Evolutionary conservation across 371 early-diverging fungal genomes (phyloP).

Genomic region (Syncephalis plumigaleata): DNA sequence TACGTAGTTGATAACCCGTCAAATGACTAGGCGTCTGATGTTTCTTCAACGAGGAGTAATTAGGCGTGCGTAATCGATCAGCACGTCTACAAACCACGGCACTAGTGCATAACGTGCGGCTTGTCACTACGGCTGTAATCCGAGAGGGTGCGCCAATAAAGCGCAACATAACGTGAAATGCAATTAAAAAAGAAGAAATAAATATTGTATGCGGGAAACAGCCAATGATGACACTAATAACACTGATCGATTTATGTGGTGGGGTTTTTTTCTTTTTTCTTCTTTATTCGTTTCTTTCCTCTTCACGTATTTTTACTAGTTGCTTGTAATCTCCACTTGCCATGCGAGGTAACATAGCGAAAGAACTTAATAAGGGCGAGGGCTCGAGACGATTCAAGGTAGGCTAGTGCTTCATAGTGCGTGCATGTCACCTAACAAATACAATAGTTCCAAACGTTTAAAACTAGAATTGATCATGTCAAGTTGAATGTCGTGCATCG

Average conservation of each 20-base stretch:
- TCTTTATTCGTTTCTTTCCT: no score
- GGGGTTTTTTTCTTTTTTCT: no score
- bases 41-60: slow-evolving; percentile 22
- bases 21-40: slow-evolving; percentile 23
- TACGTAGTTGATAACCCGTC: slow-evolving; percentile 3
- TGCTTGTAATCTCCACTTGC: neutral
- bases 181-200: no score
- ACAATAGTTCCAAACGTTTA: slow-evolving; percentile 59
- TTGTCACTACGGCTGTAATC: no score
- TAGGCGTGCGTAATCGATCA: slow-evolving; percentile 9
- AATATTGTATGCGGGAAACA: no score
- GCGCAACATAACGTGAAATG: no score
- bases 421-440: neutral
- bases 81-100: no score
- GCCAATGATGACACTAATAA: no score
- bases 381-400: slow-evolving; percentile 45
- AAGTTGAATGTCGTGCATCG: slow-evolving; percentile 49
- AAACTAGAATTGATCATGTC: slow-evolving; percentile 48
- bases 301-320: no score
- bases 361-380: slow-evolving; percentile 34
- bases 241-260: no score
- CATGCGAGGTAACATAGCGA: slow-evolving; percentile 16
- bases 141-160: no score
- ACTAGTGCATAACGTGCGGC: no score
- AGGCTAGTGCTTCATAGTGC: neutral